A percentile compares a stretch with the other conserved stretches of the same genome.
Conservation (phyloP, 257 asterid genomes). For the Coffea eugenioides region DNA sequence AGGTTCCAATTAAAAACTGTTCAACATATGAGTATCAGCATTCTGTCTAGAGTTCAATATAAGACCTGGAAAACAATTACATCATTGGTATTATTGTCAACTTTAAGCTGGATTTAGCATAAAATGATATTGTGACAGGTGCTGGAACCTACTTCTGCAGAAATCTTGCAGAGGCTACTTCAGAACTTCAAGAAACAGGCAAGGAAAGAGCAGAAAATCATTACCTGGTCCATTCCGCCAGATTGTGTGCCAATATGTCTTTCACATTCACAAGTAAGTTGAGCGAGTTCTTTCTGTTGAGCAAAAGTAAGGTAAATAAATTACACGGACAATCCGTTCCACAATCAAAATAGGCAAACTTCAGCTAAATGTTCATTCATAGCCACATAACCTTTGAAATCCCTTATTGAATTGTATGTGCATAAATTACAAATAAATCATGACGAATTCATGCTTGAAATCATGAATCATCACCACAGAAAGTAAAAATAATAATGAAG, state of each 20-base stretch:
- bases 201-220: slow-evolving; percentile 10
- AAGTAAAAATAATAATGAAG: background rate
- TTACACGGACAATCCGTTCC: background rate
- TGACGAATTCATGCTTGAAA: background rate
- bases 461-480: background rate
- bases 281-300: slow-evolving; percentile 93
- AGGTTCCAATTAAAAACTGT: background rate
- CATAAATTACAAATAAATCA: background rate
- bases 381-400: background rate
- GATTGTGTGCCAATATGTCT: slow-evolving; percentile 96
- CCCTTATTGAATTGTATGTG: background rate
- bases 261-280: slow-evolving; percentile 93
- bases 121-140: background rate
- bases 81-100: background rate
- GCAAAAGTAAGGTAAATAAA: background rate
- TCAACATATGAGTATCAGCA: background rate
- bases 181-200: background rate
- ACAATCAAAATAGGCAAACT: background rate
- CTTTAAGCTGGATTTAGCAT: background rate
- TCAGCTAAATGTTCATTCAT: background rate
- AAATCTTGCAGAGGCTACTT: background rate
- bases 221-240: slow-evolving; percentile 99
- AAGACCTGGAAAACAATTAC: background rate
- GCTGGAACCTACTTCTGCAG: background rate
- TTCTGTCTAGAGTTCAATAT: background rate